These are phyloP conservation scores for Macrophomina pseudophaseolina DNA, from an alignment of 2,329 filamentous ascomycete species.

Conservation along the genomic window DNA sequence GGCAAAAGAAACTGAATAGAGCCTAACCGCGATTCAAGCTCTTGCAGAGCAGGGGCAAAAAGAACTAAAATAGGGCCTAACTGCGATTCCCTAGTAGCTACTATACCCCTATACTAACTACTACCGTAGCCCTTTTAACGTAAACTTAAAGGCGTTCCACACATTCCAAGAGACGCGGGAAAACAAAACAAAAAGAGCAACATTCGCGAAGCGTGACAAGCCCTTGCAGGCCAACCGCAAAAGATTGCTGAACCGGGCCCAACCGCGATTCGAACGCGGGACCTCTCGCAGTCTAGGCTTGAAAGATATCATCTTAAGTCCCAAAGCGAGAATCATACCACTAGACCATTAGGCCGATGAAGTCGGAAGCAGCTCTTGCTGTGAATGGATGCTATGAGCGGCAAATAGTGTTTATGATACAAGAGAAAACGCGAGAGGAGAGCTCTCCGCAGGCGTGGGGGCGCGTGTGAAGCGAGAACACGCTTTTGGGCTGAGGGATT, in stretches of 20 bases:
- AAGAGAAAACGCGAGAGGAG: background rate
- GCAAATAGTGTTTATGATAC: background rate
- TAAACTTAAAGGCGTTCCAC: too few relatives aligned
- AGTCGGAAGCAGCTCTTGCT: background rate
- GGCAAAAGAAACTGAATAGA: too few relatives aligned
- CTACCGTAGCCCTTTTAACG: too few relatives aligned
- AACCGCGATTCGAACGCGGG: slow-evolving; percentile 26
- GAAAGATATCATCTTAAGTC: background rate
- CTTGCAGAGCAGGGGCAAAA: too few relatives aligned
- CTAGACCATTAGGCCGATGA: slow-evolving; percentile 29
- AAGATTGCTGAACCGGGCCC: background rate
- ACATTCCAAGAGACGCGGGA: too few relatives aligned
- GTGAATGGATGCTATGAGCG: background rate
- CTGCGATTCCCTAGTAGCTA: background rate
- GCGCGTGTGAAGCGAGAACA: background rate
- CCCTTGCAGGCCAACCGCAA: background rate
- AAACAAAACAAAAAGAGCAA: too few relatives aligned
- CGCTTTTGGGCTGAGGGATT: background rate
- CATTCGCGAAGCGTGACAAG: too few relatives aligned
- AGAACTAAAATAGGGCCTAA: background rate
- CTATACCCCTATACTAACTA: too few relatives aligned
- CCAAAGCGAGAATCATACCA: slow-evolving; percentile 29
- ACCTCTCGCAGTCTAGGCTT: slow-evolving; percentile 17
- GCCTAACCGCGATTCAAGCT: too few relatives aligned
- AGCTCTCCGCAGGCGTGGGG: background rate